These are phyloP conservation scores for Canariomyces notabilis DNA, from an alignment of 2,329 filamentous ascomycete genomes.

Conservation along the genomic window DNA sequence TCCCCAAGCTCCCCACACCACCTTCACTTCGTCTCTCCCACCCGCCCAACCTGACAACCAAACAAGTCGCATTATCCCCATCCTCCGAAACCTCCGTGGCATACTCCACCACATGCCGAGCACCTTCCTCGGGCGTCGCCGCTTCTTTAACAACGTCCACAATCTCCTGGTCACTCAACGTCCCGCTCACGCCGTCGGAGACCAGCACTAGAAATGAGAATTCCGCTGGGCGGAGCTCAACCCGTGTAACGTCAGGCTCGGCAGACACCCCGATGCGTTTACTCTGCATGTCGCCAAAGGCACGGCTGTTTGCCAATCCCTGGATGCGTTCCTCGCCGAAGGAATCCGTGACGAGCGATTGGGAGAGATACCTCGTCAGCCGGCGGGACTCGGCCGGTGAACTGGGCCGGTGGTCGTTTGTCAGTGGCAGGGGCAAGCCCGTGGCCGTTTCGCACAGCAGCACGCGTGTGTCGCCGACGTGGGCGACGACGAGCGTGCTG, in stretches of 20 bases:
- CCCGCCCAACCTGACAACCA: slow-evolving; percentile 62
- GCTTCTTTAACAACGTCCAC: slow-evolving; percentile 95
- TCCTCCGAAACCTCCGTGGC: slow-evolving; percentile 73
- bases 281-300: slow-evolving; percentile 86
- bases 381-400: slow-evolving; percentile 77
- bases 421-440: slow-evolving; percentile 73
- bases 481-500: slow-evolving; percentile 77
- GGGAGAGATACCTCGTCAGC: slow-evolving; percentile 70
- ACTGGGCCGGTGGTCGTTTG: slow-evolving; percentile 89
- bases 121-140: slow-evolving; percentile 80
- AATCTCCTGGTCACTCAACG: slow-evolving; percentile 86
- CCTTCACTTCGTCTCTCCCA: slow-evolving; percentile 75
- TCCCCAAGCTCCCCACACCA: slow-evolving; percentile 81
- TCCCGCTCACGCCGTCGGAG: slow-evolving; percentile 83
- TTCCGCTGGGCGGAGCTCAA: slow-evolving; percentile 76
- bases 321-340: slow-evolving; percentile 96
- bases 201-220: slow-evolving; percentile 87
- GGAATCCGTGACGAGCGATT: slow-evolving; percentile 82
- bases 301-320: slow-evolving; percentile 86
- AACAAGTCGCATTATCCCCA: slow-evolving; percentile 65
- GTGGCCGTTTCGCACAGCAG: slow-evolving; percentile 83
- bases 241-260: slow-evolving; percentile 78
- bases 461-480: slow-evolving; percentile 90
- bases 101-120: slow-evolving; percentile 73
- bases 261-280: slow-evolving; percentile 93